Base-by-base conservation (phyloP, 2,329 filamentous ascomycete genomes). In the Pseudomassariella vexata region DNA sequence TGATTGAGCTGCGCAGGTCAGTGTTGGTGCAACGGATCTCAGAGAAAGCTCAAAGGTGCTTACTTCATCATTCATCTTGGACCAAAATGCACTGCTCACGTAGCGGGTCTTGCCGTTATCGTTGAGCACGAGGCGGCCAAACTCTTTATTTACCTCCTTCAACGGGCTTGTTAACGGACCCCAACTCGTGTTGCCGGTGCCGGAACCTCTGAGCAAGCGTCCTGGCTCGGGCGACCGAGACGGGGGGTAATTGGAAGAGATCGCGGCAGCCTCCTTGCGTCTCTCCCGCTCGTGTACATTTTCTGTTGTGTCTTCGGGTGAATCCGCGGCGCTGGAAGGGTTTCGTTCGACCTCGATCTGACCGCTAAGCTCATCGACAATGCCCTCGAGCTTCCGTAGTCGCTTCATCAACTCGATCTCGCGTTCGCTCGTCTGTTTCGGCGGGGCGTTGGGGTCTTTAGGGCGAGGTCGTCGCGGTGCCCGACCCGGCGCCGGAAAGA, bases 51-150 rank as follows among this genome's bases (percentile, higher is more conserved):
- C 3, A 22, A 19, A 8, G 12, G 12, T n/a, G 44, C 60, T 34
- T 56, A 81, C 79, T 67, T 88, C 82, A 32, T 86, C 83, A 38
- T 79, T 84, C 31, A 89, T 66, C 40, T 75, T 84, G 14, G 81
- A 76, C 82, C 82, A 87, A 48, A 88, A 85, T 6, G 75, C 80
- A 52, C 77, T 85, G 59, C 81, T 85, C 44, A 89, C 76, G 51
- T 88, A 89, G 50, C 81, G 66, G 34, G 76, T 79, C 37, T 74
- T 76, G 23, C 79, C 79, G 34, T 69, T 68, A 37, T 87, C 80
- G 40, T 82, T 80, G 21, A 87, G 60, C 1, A 88, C 79, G 32
- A 89, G 56, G 19, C 82, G 66, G 3, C 83, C 81, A 54, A 84
- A 81, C 34, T 76, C 65, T 26, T 60, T 71, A 47, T 69, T 62